Base-by-base conservation (phyloP, 805 yeast genomes). In the Suhomyces emberorum region DNA sequence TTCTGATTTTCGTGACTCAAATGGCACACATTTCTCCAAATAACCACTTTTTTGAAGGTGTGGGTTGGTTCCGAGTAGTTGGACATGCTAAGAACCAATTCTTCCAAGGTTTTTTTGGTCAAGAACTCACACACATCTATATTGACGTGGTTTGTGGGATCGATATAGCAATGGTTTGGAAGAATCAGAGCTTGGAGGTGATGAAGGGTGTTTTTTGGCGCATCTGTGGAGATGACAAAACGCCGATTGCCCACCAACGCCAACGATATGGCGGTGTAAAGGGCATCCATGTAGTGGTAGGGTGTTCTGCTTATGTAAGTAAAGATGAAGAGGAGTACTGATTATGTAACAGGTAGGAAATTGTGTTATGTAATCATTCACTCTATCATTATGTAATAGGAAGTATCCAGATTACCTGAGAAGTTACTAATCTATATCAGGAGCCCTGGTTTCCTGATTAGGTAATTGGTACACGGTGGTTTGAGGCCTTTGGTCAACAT, bases 221-320 rank as follows among this genome's bases (percentile, higher is more conserved):
- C 15, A 16, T 40, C 26, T 9, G 43, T 29, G 21, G 32, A 31
- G 20, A 40, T 30, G 16, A 30, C 41, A 15, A 41, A 34, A 20
- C 44, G 32, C 14, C 31, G 25, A 16, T 34, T 30, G 28, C 34
- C 32, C 3, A 34, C 19, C 11, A 38, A 28, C 29, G 35, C 28
- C 7, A 41, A 27, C 34, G 33, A 28, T 8, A 41, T 24, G 11
- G 41, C 44, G 10, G 33, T 31, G 24, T 41, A 34, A 26, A 41
- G 34, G 19, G 27, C 30, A 10, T 40, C 36, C 44, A 40, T 40
- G 29, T 10, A 18, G 31, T 12, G n/a, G n/a, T n/a, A n/a, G n/a
- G n/a, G n/a, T n/a, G n/a, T n/a, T n/a, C n/a, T n/a, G n/a, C n/a
- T n/a, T n/a, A n/a, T n/a, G n/a, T n/a, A n/a, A n/a, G n/a, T n/a